phyloP scores from a whole-genome alignment of 1,284 basidiomycete genomes.

The Irpex sp. region DNA sequence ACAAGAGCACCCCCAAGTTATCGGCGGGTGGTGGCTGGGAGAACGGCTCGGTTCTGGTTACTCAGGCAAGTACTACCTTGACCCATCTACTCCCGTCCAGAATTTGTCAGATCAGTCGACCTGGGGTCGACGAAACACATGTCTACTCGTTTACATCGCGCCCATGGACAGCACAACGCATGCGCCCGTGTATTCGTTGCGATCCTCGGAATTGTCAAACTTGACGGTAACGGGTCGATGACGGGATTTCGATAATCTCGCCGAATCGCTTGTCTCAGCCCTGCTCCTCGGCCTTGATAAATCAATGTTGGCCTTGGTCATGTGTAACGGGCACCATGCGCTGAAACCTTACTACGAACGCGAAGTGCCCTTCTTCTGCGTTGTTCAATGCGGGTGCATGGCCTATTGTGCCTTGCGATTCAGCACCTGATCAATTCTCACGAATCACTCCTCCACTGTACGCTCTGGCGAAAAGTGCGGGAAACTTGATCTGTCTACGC shows the following conservation, averaged over 20 bases:
- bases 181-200: neutral
- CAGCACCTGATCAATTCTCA: too few species aligned
- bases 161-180: neutral
- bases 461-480: too few species aligned
- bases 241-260: neutral
- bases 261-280: neutral
- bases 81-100: neutral
- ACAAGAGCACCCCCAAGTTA: conserved; percentile 21
- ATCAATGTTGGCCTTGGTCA: neutral
- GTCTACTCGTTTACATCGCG: neutral
- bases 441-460: too few species aligned
- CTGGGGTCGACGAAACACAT: neutral
- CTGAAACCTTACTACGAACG: neutral
- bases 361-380: too few species aligned
- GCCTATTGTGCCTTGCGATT: too few species aligned
- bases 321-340: neutral
- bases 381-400: too few species aligned
- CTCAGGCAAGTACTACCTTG: conserved; percentile 25
- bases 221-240: neutral
- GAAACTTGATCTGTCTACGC: too few species aligned
- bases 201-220: neutral
- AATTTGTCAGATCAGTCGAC: neutral
- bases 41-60: conserved; percentile 32
- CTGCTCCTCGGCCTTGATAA: neutral
- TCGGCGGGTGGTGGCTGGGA: conserved; percentile 30